Percentiles rank a stretch among this genome's conserved stretches.
Conservation (phyloP, 129 eudicot genomes). For the Lactuca saligna region DNA sequence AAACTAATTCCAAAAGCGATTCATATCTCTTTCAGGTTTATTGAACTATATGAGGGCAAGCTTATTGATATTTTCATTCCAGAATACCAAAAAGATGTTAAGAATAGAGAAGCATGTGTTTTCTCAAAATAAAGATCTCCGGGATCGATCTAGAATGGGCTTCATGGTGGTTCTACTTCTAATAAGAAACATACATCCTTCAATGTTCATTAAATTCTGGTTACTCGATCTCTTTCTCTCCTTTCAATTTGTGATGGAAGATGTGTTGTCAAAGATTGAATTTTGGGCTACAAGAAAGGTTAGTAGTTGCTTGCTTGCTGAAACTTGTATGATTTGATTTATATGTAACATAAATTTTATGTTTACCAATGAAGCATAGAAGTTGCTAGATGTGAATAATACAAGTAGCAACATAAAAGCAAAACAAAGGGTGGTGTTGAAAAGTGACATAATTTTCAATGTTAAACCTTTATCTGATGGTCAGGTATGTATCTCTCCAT, state of each 20-base stretch:
- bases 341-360: constrained; percentile 22
- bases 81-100: too few species aligned
- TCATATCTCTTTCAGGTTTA: too few species aligned
- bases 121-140: too few species aligned
- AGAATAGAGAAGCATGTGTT: too few species aligned
- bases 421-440: constrained; percentile 77
- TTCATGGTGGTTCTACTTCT: too few species aligned
- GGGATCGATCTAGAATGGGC: too few species aligned
- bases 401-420: constrained; percentile 36
- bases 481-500: constrained; percentile 53
- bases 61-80: too few species aligned
- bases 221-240: too few species aligned
- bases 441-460: constrained; percentile 82
- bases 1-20: too few species aligned
- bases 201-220: too few species aligned
- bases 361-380: constrained; percentile 59
- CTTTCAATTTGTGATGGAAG: constrained; percentile 68
- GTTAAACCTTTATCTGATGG: constrained; percentile 93
- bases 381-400: constrained; percentile 65
- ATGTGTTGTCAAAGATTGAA: constrained; percentile 72
- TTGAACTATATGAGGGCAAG: too few species aligned
- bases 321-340: background rate
- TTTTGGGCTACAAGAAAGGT: constrained; percentile 99
- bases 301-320: constrained; percentile 7
- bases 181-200: too few species aligned